Base-by-base conservation (phyloP, 2,329 filamentous ascomycete species). In the Ophiostoma montium region DNA sequence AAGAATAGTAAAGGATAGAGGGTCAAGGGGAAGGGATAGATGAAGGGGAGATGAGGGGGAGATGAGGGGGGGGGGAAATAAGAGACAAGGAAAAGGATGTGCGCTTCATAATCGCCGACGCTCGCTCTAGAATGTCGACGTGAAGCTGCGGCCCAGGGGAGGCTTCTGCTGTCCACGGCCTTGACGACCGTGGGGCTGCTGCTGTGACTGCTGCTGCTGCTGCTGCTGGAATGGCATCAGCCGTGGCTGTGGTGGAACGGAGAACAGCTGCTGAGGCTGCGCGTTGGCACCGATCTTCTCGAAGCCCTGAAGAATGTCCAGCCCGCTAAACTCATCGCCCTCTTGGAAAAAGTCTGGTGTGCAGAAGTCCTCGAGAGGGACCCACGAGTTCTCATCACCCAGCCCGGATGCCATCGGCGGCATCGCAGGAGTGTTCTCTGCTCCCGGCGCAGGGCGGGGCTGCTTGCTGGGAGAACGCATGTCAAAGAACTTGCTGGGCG, bases 291-390 rank as follows among this genome's bases (percentile, higher is more conserved):
- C 83, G 60, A 88, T 87, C 66, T 81, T 84, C 60, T 82, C 77
- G 58, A 87, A 88, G 10, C 82, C 82, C 59, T 85, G 80, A 42
- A 84, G 72, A 55, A 88, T 81, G 57, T 88, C 84, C 46, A 87
- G 72, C 1, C 74, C 77, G 13, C 74, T 65, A 52, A 69, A 70
- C 39, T 81, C 78, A 51, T 76, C 70, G 3, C 68, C 67, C 36
- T 79, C 76, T 52, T 82, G 78, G 47, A 78, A 67, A 36, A 81
- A 70, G 33, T 78, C 72, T 0, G 69, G 56, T 18, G 69, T 65
- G 57, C 72, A 78, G 30, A 78, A 70, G 13, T 76, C 74, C 8
- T 76, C 71, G 41, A 69, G 57, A 2, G 60, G 60, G 56, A 69
- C 70, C 5, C 74, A 70, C 13, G 62, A 59, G 35, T 63, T 65